Percentiles rank a stretch among this genome's conserved stretches.
Evolutionary conservation across 805 yeast species (phyloP).

Genomic region (Saccharomycopsis fermentans): DNA sequence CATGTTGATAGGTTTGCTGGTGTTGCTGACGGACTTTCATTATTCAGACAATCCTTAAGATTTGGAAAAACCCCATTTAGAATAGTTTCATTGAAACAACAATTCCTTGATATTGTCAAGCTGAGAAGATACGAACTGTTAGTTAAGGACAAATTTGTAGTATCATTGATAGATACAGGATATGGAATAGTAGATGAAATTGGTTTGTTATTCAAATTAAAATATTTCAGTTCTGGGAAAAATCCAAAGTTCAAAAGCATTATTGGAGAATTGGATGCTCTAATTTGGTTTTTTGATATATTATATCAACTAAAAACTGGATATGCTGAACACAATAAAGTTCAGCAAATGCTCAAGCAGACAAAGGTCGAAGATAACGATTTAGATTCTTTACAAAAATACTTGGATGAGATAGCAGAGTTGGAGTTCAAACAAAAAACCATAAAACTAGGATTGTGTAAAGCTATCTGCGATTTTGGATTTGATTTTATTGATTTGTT

Average conservation of each 20-base stretch:
- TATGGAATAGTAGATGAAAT: constrained; percentile 19
- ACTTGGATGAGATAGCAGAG: constrained; percentile 3
- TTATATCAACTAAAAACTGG: constrained; percentile 9
- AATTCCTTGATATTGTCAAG: background rate
- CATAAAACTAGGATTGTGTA: constrained; percentile 3
- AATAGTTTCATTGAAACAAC: background rate
- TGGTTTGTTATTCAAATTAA: constrained; percentile 15
- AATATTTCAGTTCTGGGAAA: constrained; percentile 1
- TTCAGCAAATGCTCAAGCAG: background rate
- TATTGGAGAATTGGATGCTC: constrained; percentile 9
- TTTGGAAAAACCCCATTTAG: constrained; percentile 18
- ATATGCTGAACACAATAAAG: background rate
- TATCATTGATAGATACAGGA: constrained; percentile 8
- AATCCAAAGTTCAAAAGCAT: constrained; percentile 7
- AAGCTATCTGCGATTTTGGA: constrained; percentile 12
- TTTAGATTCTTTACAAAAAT: background rate
- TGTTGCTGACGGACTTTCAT: constrained; percentile 11
- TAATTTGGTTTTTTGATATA: constrained; percentile 18
- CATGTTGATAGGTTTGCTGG: constrained; percentile 11
- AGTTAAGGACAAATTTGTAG: constrained; percentile 6
- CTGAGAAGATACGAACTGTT: background rate
- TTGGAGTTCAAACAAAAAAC: background rate
- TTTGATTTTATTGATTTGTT: constrained; percentile 18
- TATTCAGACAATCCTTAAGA: constrained; percentile 17
- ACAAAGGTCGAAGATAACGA: constrained; percentile 2